These are phyloP conservation scores for Combretum micranthum DNA, from an alignment of 345 rosid species.

Conservation along the genomic window DNA sequence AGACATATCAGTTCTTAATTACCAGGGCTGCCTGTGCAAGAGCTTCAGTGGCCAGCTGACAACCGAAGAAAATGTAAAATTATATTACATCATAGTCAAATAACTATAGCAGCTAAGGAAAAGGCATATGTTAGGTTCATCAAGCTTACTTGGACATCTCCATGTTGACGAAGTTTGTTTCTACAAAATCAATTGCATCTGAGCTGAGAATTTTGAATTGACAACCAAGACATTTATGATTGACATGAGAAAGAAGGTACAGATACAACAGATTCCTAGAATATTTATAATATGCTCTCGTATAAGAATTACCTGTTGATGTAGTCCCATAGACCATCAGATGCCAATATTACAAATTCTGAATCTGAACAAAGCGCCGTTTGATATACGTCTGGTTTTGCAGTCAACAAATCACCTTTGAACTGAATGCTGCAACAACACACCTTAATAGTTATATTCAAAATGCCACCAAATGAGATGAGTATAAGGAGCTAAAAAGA, in stretches of 20 bases:
- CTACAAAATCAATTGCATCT: conserved; percentile 74
- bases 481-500: no score
- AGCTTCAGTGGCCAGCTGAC: conserved; percentile 81
- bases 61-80: conserved; percentile 14
- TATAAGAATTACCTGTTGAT: conserved; percentile 47
- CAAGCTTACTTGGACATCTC: conserved; percentile 74
- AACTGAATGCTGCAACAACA: conserved; percentile 44
- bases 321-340: conserved; percentile 98
- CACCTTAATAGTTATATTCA: no score
- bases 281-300: no score
- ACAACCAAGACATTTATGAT: no score
- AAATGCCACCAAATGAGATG: no score
- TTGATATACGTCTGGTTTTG: conserved; percentile 72
- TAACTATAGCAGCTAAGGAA: neutral
- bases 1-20: conserved; percentile 9
- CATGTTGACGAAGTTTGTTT: conserved; percentile 72
- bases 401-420: conserved; percentile 66
- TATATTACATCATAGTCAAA: conserved; percentile 1
- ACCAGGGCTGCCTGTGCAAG: conserved; percentile 79
- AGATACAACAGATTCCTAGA: no score
- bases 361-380: conserved; percentile 62
- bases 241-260: no score
- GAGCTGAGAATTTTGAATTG: conserved; percentile 34
- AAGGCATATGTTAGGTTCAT: neutral
- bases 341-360: conserved; percentile 74